These are phyloP conservation scores for Zoysia pacifica DNA, from an alignment of 176 grass and related monocot species.

Conservation along the genomic window DNA sequence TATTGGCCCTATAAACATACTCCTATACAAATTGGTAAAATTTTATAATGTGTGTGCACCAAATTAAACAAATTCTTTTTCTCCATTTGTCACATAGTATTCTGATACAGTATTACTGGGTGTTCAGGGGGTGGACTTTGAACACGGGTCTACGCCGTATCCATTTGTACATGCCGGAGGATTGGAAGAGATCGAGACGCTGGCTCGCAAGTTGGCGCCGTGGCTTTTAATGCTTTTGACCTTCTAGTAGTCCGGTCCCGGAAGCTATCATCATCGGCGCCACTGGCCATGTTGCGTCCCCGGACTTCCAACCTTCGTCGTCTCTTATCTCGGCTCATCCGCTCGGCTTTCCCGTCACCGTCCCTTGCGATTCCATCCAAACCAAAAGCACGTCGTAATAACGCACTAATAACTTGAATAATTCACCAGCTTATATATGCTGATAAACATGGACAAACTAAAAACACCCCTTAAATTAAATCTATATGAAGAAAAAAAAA, in stretches of 20 bases:
- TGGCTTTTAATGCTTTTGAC: slow-evolving; percentile 60
- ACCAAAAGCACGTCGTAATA: not conserved
- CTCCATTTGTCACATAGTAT: not conserved
- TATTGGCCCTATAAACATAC: not conserved
- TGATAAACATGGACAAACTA: not conserved
- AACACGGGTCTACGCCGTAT: slow-evolving; percentile 41
- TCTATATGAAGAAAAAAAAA: no score
- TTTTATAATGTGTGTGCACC: not conserved
- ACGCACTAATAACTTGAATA: not conserved
- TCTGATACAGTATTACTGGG: not conserved
- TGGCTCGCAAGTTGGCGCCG: slow-evolving; percentile 31
- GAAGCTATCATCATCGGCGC: slow-evolving; percentile 35
- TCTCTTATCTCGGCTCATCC: not conserved
- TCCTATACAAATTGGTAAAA: not conserved
- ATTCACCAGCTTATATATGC: not conserved
- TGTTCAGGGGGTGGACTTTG: slow-evolving; percentile 41
- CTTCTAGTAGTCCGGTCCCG: slow-evolving; percentile 45
- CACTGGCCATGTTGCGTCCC: slow-evolving; percentile 42
- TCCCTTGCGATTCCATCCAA: slow-evolving; percentile 22
- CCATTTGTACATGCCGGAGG: not conserved
- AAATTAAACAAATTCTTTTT: not conserved
- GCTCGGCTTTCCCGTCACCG: not conserved
- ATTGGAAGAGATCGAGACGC: not conserved
- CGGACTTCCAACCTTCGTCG: slow-evolving; percentile 17
- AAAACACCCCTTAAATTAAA: no score